These are phyloP conservation scores for Earliella scabrosa DNA, from an alignment of 1,284 basidiomycete genomes.

Conservation along the genomic window DNA sequence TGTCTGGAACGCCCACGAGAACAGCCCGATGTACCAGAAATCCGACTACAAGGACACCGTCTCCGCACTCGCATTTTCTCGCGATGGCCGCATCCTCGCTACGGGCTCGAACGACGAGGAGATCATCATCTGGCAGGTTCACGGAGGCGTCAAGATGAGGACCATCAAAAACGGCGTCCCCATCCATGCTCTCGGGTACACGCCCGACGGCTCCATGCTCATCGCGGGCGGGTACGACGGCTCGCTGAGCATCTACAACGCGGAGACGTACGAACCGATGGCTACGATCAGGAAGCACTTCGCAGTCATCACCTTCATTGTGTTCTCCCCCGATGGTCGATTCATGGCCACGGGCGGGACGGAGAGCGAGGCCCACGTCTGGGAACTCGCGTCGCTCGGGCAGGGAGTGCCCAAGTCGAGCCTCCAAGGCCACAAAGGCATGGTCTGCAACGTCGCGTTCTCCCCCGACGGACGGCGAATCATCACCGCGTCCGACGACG, in stretches of 20 bases:
- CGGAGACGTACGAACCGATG: slow-evolving; percentile 10
- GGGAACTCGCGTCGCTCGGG: neutral
- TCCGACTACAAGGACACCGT: slow-evolving; percentile 8
- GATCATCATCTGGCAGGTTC: slow-evolving; percentile 25
- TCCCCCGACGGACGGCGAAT: slow-evolving; percentile 28
- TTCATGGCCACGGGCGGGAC: slow-evolving; percentile 24
- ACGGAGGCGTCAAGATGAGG: neutral
- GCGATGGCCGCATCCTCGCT: slow-evolving; percentile 8
- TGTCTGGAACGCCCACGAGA: slow-evolving; percentile 27
- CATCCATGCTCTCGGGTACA: slow-evolving; percentile 24
- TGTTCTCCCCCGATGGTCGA: slow-evolving; percentile 27
- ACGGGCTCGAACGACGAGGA: slow-evolving; percentile 26
- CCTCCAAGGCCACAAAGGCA: slow-evolving; percentile 20
- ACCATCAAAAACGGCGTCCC: slow-evolving; percentile 7
- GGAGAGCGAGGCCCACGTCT: slow-evolving; percentile 14
- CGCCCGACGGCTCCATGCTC: slow-evolving; percentile 27
- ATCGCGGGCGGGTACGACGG: slow-evolving; percentile 28
- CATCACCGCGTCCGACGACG: slow-evolving; percentile 29
- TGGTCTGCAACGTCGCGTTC: slow-evolving; percentile 25
- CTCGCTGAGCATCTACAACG: slow-evolving; percentile 29
- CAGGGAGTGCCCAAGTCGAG: neutral
- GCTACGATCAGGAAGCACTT: slow-evolving; percentile 16
- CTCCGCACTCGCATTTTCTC: slow-evolving; percentile 13
- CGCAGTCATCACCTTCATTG: slow-evolving; percentile 24
- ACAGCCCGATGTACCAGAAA: neutral